Conservation (phyloP, 2,329 filamentous ascomycete genomes). For the Nemania bipapillata region DNA sequence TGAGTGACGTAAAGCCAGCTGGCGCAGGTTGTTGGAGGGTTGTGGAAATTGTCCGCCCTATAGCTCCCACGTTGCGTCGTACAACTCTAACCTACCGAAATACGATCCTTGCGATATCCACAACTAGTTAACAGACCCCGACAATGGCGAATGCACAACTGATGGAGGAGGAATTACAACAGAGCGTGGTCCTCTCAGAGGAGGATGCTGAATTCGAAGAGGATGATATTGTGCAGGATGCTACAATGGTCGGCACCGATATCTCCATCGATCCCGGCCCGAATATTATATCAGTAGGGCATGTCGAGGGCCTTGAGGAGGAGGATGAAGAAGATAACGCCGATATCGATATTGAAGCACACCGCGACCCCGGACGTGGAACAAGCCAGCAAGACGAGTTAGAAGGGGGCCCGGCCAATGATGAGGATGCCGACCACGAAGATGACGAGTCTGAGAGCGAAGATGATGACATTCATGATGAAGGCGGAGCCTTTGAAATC, state of each 20-base stretch:
- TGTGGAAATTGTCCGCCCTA: constrained; percentile 29
- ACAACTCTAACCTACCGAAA: neutral
- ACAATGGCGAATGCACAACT: constrained; percentile 63
- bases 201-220: constrained; percentile 55
- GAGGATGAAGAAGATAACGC: constrained; percentile 40
- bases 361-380: constrained; percentile 23
- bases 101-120: neutral
- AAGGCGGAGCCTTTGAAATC: constrained; percentile 53
- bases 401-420: constrained; percentile 46
- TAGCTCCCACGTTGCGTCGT: constrained; percentile 14
- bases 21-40: constrained; percentile 39
- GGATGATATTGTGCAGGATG: constrained; percentile 52
- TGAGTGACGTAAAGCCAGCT: constrained; percentile 40
- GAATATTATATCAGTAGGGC: neutral
- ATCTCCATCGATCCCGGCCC: constrained; percentile 30
- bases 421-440: constrained; percentile 44
- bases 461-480: constrained; percentile 53
- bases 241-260: constrained; percentile 46
- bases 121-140: neutral
- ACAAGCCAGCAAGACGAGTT: constrained; percentile 34
- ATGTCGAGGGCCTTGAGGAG: constrained; percentile 40
- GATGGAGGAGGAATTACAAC: constrained; percentile 68
- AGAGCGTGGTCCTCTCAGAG: constrained; percentile 64
- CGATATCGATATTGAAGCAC: constrained; percentile 45
- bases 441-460: constrained; percentile 46